These are phyloP conservation scores for Russula olivacea DNA, from an alignment of 768 basidiomycete species.

Conservation along the genomic window DNA sequence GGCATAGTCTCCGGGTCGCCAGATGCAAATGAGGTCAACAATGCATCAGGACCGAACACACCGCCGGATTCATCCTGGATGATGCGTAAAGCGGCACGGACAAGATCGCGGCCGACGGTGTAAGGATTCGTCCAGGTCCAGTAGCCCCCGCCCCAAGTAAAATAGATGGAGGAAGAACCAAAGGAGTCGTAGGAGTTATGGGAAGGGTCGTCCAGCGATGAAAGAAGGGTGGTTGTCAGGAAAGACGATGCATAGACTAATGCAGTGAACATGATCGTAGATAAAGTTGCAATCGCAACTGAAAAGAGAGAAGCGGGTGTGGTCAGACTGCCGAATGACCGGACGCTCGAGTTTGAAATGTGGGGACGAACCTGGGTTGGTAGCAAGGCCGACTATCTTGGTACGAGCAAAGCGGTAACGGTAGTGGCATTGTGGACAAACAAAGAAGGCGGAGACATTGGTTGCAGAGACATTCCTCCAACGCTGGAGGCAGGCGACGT, in stretches of 20 bases:
- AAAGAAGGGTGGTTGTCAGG: conserved; percentile 22
- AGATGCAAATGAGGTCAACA: conserved; percentile 34
- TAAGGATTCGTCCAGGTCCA: conserved; percentile 24
- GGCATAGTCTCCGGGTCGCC: conserved; percentile 5
- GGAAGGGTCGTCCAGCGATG: conserved; percentile 18
- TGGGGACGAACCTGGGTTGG: conserved; percentile 59
- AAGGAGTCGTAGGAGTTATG: conserved; percentile 11
- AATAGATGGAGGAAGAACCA: background rate
- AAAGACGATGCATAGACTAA: conserved; percentile 24
- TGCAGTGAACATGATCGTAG: conserved; percentile 22
- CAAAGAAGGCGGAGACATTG: conserved; percentile 65
- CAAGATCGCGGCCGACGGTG: conserved; percentile 22
- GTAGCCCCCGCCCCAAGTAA: conserved; percentile 6
- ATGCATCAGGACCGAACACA: conserved; percentile 20
- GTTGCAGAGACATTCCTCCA: conserved; percentile 59
- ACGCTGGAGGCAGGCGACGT: conserved; percentile 67
- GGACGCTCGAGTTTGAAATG: too few relatives aligned
- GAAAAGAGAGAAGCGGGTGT: background rate
- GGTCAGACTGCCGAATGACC: background rate
- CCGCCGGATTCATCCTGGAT: conserved; percentile 24
- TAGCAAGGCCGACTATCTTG: conserved; percentile 60
- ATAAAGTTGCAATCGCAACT: conserved; percentile 54
- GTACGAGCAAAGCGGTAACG: conserved; percentile 73
- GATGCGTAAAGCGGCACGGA: conserved; percentile 25
- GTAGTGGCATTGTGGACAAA: conserved; percentile 76